Evolutionary conservation across 768 basidiomycete species (phyloP).

Genomic region (Rhizopogon sp.): DNA sequence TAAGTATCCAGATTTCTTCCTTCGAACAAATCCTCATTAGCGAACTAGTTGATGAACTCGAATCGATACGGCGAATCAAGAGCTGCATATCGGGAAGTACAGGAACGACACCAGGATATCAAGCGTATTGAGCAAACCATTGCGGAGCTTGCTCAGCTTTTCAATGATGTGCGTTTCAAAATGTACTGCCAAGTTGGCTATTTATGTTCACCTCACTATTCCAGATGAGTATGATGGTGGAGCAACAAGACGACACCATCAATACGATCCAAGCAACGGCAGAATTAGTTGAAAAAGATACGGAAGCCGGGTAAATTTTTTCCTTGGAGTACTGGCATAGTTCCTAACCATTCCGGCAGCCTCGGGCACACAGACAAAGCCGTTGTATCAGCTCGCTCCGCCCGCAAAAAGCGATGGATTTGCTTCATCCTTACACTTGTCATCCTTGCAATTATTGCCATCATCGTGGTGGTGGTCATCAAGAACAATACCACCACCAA

Average conservation of each 20-base stretch:
- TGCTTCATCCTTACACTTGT: slow-evolving; percentile 78
- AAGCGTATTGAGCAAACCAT: slow-evolving; percentile 92
- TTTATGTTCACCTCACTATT: slow-evolving; percentile 2
- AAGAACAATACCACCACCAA: slow-evolving; percentile 41
- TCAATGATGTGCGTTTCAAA: slow-evolving; percentile 73
- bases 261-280: slow-evolving; percentile 79
- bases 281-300: slow-evolving; percentile 69
- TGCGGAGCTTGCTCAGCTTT: slow-evolving; percentile 89
- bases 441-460: slow-evolving; percentile 60
- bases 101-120: slow-evolving; percentile 94
- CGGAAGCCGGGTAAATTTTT: slow-evolving; percentile 70
- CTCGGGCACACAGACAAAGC: slow-evolving; percentile 83
- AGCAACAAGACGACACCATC: slow-evolving; percentile 90
- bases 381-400: slow-evolving; percentile 78
- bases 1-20: slow-evolving; percentile 24
- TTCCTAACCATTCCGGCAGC: slow-evolving; percentile 34
- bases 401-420: slow-evolving; percentile 96
- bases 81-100: slow-evolving; percentile 93
- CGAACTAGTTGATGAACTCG: slow-evolving; percentile 72
- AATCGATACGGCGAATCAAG: slow-evolving; percentile 88
- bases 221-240: slow-evolving; percentile 92
- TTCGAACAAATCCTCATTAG: not conserved
- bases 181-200: not conserved
- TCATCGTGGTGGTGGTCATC: slow-evolving; percentile 56
- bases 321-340: not conserved